Percentiles rank a stretch among this genome's conserved stretches.
phyloP scores from a whole-genome alignment of 768 basidiomycete genomes.

The Clavaria fumosa region DNA sequence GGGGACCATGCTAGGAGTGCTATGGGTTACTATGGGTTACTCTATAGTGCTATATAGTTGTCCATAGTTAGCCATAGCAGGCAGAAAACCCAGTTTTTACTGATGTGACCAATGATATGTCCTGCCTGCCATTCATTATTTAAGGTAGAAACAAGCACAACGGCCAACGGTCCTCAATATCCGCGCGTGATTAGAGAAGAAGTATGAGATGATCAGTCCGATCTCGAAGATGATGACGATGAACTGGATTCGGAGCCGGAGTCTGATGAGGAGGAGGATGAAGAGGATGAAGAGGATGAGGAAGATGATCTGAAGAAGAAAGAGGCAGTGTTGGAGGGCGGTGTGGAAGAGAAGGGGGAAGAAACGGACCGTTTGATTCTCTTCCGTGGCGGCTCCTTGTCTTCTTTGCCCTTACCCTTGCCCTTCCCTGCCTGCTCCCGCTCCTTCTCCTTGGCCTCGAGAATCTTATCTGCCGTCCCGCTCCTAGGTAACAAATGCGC shows the following conservation, averaged over 20 bases:
- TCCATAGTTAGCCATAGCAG: too few relatives aligned
- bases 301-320: constrained; percentile 14
- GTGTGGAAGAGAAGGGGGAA: constrained; percentile 1
- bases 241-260: constrained; percentile 26
- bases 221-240: constrained; percentile 26
- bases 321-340: background rate
- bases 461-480: constrained; percentile 74
- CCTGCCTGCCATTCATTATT: too few relatives aligned
- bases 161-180: too few relatives aligned
- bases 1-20: too few relatives aligned
- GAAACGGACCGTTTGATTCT: constrained; percentile 22
- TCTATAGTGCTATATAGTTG: too few relatives aligned
- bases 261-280: constrained; percentile 13
- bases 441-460: constrained; percentile 73
- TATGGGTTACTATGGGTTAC: too few relatives aligned
- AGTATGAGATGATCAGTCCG: constrained; percentile 26
- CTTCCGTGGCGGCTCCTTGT: constrained; percentile 21
- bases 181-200: constrained; percentile 22
- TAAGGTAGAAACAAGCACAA: too few relatives aligned
- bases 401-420: constrained; percentile 19
- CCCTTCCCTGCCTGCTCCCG: constrained; percentile 31
- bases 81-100: too few relatives aligned
- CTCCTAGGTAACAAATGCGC: constrained; percentile 24
- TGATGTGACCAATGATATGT: too few relatives aligned
- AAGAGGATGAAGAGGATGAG: constrained; percentile 23